Conservation (phyloP, 768 basidiomycete species). For the Daedalea quercina region DNA sequence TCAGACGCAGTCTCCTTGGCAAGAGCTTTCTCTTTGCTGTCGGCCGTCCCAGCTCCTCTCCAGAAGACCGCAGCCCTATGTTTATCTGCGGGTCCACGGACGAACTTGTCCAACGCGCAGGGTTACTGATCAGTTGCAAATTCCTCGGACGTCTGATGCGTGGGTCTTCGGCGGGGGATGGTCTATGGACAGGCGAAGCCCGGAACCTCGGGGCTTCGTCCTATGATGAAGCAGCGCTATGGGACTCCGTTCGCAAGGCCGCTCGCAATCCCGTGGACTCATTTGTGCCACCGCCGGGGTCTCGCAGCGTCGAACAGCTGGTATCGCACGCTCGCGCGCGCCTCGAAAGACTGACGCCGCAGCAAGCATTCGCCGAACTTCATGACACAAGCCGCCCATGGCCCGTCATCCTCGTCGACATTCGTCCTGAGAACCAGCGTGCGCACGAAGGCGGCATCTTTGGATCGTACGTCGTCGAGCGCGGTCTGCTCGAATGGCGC, state of each 20-base stretch:
- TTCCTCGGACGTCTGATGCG: slow-evolving; percentile 55
- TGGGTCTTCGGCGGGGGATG: slow-evolving; percentile 26
- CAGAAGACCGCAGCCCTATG: slow-evolving; percentile 29
- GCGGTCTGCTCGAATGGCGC: slow-evolving; percentile 75
- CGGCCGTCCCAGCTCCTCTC: slow-evolving; percentile 1
- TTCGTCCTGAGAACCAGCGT: slow-evolving; percentile 60
- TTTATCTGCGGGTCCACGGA: slow-evolving; percentile 52
- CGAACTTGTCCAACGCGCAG: slow-evolving; percentile 58
- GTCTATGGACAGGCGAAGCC: slow-evolving; percentile 38
- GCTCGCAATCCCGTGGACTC: slow-evolving; percentile 55
- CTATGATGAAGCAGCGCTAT: slow-evolving; percentile 61
- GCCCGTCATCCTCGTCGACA: slow-evolving; percentile 73
- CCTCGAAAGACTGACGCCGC: slow-evolving; percentile 56
- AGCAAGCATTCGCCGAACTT: slow-evolving; percentile 55
- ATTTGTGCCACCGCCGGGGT: slow-evolving; percentile 55
- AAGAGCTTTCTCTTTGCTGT: slow-evolving; percentile 13
- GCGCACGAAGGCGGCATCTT: slow-evolving; percentile 49
- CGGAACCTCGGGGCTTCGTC: slow-evolving; percentile 44
- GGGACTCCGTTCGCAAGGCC: slow-evolving; percentile 66
- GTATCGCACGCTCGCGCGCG: slow-evolving; percentile 53
- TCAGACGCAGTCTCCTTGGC: slow-evolving; percentile 33
- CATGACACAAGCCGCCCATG: slow-evolving; percentile 37
- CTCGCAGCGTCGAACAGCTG: slow-evolving; percentile 50
- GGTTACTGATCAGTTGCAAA: slow-evolving; percentile 58
- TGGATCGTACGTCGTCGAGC: slow-evolving; percentile 67